A percentile compares a stretch with the other conserved stretches of the same genome.
Conservation (phyloP, 1,284 basidiomycete genomes). For the Kwoniella shivajii region DNA sequence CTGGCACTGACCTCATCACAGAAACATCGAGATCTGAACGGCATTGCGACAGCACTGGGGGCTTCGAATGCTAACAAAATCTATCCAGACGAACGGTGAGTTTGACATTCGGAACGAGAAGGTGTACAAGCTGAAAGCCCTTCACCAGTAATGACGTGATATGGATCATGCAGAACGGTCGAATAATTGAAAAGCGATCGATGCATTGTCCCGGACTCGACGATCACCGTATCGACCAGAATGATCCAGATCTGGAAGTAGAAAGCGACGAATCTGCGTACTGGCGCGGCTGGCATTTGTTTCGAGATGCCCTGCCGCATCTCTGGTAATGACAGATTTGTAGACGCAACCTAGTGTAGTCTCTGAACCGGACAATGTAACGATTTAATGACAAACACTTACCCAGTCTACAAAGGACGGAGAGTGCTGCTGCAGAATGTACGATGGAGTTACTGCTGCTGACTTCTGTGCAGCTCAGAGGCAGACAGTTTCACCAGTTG, state of each 20-base stretch:
- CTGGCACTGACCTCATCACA: conserved; percentile 7
- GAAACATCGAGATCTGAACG: conserved; percentile 33
- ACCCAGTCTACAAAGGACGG: too few species aligned
- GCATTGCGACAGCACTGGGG: conserved; percentile 30
- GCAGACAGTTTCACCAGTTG: too few species aligned
- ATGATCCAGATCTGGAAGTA: conserved; percentile 30
- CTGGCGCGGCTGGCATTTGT: too few species aligned
- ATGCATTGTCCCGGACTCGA: conserved; percentile 33
- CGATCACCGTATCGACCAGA: conserved; percentile 26
- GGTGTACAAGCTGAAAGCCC: not conserved
- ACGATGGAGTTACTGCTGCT: too few species aligned
- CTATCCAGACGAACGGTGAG: conserved; percentile 33
- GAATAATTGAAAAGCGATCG: conserved; percentile 30
- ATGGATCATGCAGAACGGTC: conserved; percentile 30
- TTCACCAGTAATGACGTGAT: conserved; percentile 31
- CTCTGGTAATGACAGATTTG: too few species aligned
- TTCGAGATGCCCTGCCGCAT: too few species aligned
- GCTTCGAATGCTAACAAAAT: conserved; percentile 22
- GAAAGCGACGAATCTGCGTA: too few species aligned
- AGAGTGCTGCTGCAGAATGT: too few species aligned
- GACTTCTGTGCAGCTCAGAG: too few species aligned
- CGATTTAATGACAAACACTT: too few species aligned
- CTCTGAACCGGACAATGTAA: too few species aligned
- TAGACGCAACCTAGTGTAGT: too few species aligned
- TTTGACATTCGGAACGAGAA: not conserved